phyloP scores from a whole-genome alignment of 164 flowering plant species.

The Buxus sempervirens region DNA sequence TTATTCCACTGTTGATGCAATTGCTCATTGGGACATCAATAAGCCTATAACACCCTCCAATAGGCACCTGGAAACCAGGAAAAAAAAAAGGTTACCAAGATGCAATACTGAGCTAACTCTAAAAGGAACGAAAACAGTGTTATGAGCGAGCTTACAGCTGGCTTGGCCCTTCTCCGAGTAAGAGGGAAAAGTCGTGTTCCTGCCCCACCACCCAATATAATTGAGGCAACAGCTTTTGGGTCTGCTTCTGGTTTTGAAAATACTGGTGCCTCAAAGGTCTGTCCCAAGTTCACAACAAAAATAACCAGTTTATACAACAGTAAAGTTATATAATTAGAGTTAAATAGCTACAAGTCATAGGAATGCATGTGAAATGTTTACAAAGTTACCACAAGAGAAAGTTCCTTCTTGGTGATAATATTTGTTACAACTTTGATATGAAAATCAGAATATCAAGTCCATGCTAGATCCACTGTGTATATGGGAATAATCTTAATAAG shows the following conservation, averaged over 20 bases:
- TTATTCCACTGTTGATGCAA: conserved; percentile 88
- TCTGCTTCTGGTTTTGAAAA: conserved; percentile 45
- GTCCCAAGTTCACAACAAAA: conserved; percentile 1
- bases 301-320: too few species aligned
- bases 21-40: conserved; percentile 98
- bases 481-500: too few species aligned
- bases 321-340: too few species aligned
- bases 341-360: too few species aligned
- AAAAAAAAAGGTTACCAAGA: neutral
- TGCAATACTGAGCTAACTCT: neutral
- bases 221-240: conserved; percentile 73
- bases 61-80: conserved; percentile 58
- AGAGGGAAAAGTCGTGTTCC: conserved; percentile 84
- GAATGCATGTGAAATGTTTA: too few species aligned
- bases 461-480: too few species aligned
- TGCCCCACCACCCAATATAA: conserved; percentile 86
- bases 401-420: too few species aligned
- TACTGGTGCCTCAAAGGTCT: conserved; percentile 32
- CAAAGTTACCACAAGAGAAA: too few species aligned
- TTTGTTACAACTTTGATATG: too few species aligned
- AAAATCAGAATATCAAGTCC: too few species aligned
- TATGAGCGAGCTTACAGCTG: conserved; percentile 63
- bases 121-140: neutral
- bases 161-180: conserved; percentile 72
- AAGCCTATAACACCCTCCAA: conserved; percentile 91